phyloP scores from a whole-genome alignment of 2,329 filamentous ascomycete genomes.

The Colletotrichum sansevieriae region DNA sequence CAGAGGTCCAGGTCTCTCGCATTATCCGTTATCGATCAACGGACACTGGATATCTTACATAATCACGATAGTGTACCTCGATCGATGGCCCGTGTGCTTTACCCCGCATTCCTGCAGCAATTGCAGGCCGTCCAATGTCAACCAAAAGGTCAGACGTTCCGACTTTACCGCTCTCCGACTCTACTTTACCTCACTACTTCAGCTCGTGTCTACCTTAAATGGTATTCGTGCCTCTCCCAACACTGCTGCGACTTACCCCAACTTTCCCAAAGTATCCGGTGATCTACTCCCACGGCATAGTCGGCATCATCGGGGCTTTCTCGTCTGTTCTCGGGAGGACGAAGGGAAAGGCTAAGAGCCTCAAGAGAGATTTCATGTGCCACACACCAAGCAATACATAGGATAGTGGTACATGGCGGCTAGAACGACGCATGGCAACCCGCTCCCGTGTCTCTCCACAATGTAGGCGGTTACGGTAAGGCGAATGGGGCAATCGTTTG shows the following conservation, averaged over 20 bases:
- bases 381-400: too few species aligned
- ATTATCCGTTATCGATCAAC: conserved; percentile 10
- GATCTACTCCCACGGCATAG: conserved; percentile 18
- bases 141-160: too few species aligned
- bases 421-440: conserved; percentile 1
- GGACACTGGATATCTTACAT: not conserved
- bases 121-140: not conserved
- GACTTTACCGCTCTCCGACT: not conserved
- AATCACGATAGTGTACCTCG: not conserved
- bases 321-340: conserved; percentile 33
- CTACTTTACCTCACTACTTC: too few species aligned
- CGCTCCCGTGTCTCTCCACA: conserved; percentile 11
- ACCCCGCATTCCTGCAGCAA: conserved; percentile 32
- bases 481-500: not conserved
- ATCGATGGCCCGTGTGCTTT: not conserved
- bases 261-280: not conserved
- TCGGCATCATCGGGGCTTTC: conserved; percentile 39
- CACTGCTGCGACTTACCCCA: conserved; percentile 22
- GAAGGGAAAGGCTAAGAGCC: conserved; percentile 1
- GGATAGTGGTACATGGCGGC: too few species aligned
- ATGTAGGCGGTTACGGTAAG: not conserved
- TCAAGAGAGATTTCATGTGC: not conserved
- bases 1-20: too few species aligned
- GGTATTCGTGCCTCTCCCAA: not conserved
- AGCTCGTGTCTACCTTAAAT: too few species aligned